Conservation (phyloP, 768 basidiomycete species). For the Lepiota brunneoincarnata region DNA sequence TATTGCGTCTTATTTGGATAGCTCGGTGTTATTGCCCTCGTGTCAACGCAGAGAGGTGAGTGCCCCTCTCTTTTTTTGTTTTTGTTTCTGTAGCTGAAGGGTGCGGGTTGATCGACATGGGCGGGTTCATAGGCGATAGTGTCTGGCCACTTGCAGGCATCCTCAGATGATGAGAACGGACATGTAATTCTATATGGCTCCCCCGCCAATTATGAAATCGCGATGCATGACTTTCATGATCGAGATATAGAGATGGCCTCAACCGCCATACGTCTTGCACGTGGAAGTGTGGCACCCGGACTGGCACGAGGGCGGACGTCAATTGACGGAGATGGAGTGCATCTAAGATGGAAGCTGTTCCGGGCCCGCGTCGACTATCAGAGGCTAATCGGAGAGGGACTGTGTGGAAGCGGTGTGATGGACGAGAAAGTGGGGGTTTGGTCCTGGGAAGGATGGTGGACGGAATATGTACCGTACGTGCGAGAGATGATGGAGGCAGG, state of each 20-base stretch:
- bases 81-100: not conserved
- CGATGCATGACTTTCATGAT: conserved; percentile 32
- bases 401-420: not conserved
- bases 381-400: conserved; percentile 32
- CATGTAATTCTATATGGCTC: conserved; percentile 38
- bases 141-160: conserved; percentile 30
- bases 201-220: conserved; percentile 20
- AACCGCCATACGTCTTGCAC: conserved; percentile 45
- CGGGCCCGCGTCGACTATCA: conserved; percentile 45
- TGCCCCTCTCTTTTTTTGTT: not conserved
- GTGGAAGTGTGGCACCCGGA: conserved; percentile 27
- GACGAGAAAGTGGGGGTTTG: not conserved
- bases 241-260: conserved; percentile 48
- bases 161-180: conserved; percentile 58
- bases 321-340: conserved; percentile 22
- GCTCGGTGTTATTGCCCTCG: conserved; percentile 1
- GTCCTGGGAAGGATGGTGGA: conserved; percentile 29
- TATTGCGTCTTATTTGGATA: conserved; percentile 21
- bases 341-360: conserved; percentile 18
- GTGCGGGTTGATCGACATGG: conserved; percentile 13
- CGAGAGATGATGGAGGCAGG: conserved; percentile 57
- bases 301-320: conserved; percentile 29
- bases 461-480: conserved; percentile 76
- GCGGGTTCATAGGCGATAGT: conserved; percentile 24
- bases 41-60: conserved; percentile 4